Evolutionary conservation across 345 rosid genomes (phyloP).

Genomic region (Eucalyptus regnans): DNA sequence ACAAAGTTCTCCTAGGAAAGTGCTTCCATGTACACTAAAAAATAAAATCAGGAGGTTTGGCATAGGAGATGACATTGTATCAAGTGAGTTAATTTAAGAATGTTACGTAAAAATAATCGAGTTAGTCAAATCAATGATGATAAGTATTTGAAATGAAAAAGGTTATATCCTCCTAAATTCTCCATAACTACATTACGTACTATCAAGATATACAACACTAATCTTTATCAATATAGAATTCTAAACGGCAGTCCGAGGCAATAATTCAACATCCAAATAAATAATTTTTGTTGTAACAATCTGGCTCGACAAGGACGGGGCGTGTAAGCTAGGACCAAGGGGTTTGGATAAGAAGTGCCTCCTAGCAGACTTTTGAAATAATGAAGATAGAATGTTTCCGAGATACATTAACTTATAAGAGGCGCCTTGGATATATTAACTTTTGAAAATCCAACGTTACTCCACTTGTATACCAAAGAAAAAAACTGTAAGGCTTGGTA

Average conservation of each 20-base stretch:
- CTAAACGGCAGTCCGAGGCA: background rate
- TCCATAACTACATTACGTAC: background rate
- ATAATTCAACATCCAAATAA: background rate
- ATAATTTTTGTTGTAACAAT: background rate
- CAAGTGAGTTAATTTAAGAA: no score
- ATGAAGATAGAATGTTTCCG: fast-evolving
- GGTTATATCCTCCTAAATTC: background rate
- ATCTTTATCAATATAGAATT: background rate
- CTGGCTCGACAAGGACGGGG: fast-evolving
- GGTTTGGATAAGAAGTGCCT: background rate
- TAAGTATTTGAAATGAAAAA: background rate
- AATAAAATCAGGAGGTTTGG: fast-evolving
- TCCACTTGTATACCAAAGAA: background rate
- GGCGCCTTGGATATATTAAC: background rate
- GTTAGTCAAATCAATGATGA: fast-evolving
- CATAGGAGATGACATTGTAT: no score
- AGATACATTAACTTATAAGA: background rate
- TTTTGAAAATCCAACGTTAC: background rate
- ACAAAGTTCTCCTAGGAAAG: no score
- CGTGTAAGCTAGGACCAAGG: background rate
- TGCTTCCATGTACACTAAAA: no score
- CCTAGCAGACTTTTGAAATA: background rate
- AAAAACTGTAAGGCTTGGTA: fast-evolving
- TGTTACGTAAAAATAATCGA: background rate
- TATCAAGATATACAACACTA: background rate